Evolutionary conservation across 805 yeast species (phyloP), one percentile per base, ranked within the genome.

Genomic region (Hanseniaspora hatyaiensis): DNA sequence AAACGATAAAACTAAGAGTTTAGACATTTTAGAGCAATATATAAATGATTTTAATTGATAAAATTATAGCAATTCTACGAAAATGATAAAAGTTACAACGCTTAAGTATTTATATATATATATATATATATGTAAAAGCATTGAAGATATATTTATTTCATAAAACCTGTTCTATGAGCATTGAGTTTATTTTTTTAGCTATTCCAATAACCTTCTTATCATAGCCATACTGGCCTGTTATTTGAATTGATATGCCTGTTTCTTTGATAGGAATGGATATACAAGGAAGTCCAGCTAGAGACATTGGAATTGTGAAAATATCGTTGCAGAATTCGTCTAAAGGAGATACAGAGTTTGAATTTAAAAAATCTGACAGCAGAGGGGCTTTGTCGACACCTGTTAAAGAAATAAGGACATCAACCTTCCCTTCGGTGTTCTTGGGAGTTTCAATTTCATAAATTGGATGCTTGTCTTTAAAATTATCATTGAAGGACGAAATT

Each of bases 201-300:
- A 58, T 54, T 13, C 72, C 66, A 16, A 92, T 61, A 0, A 88
- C 76, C 1, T 68, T 63, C 9, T 64, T 57, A 58, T 92, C 99
- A 55, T 82, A 80, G 11, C 96, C 96, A 58, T 67, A 82, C 59
- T 89, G 97, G 1, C 88, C 94, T 58, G 80, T 73, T 2, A 92
- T 54, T 59, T 94, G 97, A 23, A 92, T 66, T 0, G 95, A 95
- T 9, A 74, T 64, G 1, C 64, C 62, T 1, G 64, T 61, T 1
- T 57, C 57, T 4, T 49, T 32, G 5, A 52, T 56, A 0, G 99
- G 99, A 2, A 88, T 65, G 1, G 82, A 73, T 9, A 89, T 70
- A 0, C 95, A 76, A 0, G 99, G 99, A 1, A 89, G 61, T 0
- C 97, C 97, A 0, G 95, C 94, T 50, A 94, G 64, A 1, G 95